These are phyloP conservation scores for Yamadazyma songkhlaensis DNA, from an alignment of 1,139 yeast genomes.

Conservation along the genomic window DNA sequence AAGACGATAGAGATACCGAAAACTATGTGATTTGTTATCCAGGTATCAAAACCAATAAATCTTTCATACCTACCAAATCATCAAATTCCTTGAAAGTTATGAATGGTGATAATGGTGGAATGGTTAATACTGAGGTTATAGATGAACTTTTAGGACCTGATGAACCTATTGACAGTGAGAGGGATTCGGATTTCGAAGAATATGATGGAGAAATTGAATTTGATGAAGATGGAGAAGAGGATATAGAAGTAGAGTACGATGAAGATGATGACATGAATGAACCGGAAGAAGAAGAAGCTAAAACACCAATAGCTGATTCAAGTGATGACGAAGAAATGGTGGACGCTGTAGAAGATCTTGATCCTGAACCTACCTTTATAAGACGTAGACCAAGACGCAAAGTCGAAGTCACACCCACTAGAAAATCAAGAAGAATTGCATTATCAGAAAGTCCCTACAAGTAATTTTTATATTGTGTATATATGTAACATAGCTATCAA, in stretches of 20 bases:
- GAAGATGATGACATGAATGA: slow-evolving; percentile 10
- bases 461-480: slow-evolving; percentile 7
- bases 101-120: slow-evolving; percentile 2
- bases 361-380: neutral
- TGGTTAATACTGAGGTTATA: neutral
- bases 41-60: slow-evolving; percentile 18
- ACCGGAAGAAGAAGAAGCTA: slow-evolving; percentile 14
- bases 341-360: slow-evolving; percentile 13
- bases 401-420: slow-evolving; percentile 3
- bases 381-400: neutral
- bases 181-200: slow-evolving; percentile 11
- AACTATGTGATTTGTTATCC: slow-evolving; percentile 32
- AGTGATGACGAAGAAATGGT: slow-evolving; percentile 11
- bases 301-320: neutral
- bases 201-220: slow-evolving; percentile 13
- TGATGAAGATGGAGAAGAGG: slow-evolving; percentile 15
- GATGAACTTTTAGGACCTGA: slow-evolving; percentile 7
- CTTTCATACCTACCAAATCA: slow-evolving; percentile 1
- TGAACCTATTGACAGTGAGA: slow-evolving; percentile 10
- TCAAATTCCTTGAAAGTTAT: slow-evolving; percentile 1
- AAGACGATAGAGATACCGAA: slow-evolving; percentile 13
- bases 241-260: slow-evolving; percentile 13
- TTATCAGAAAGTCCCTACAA: slow-evolving; percentile 5
- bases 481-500: slow-evolving; percentile 10
- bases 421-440: slow-evolving; percentile 6